Evolutionary conservation across 2,329 filamentous ascomycete species (phyloP).

Genomic region (Diplodia sapinea): DNA sequence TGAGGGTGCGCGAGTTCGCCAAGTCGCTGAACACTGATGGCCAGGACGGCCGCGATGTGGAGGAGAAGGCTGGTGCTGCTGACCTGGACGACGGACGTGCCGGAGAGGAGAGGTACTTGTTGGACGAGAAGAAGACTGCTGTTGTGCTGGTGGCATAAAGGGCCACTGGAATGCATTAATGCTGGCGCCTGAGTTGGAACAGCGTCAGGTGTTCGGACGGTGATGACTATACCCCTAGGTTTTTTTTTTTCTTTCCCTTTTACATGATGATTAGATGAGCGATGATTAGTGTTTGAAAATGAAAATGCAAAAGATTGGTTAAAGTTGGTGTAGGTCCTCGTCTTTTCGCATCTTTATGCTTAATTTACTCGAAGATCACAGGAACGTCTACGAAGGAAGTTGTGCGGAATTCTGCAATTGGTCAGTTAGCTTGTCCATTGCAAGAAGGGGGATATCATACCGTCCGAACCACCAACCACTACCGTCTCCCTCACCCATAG

Average conservation of each 20-base stretch:
- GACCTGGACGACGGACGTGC: background rate
- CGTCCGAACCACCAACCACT: background rate
- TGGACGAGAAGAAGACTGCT: slow-evolving; percentile 8
- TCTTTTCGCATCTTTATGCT: background rate
- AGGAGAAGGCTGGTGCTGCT: slow-evolving; percentile 2
- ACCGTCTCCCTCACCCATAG: slow-evolving; percentile 39
- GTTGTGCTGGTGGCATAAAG: slow-evolving; percentile 16
- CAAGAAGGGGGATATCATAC: background rate
- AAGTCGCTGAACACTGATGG: slow-evolving; percentile 33
- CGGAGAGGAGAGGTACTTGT: background rate
- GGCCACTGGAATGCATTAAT: background rate
- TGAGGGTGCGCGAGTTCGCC: slow-evolving; percentile 41
- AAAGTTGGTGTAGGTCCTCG: background rate
- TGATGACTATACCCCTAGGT: slow-evolving; percentile 26
- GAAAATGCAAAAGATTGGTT: background rate
- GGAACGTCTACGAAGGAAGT: background rate
- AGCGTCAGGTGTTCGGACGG: background rate
- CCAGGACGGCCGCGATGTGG: slow-evolving; percentile 14
- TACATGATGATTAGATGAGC: slow-evolving; percentile 18
- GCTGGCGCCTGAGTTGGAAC: background rate
- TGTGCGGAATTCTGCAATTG: background rate
- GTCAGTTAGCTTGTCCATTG: background rate
- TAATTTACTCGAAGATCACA: slow-evolving; percentile 11
- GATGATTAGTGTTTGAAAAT: background rate
- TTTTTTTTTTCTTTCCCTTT: slow-evolving; percentile 11